phyloP scores from a whole-genome alignment of 1,284 basidiomycete genomes.

The Agaricales sp. region DNA sequence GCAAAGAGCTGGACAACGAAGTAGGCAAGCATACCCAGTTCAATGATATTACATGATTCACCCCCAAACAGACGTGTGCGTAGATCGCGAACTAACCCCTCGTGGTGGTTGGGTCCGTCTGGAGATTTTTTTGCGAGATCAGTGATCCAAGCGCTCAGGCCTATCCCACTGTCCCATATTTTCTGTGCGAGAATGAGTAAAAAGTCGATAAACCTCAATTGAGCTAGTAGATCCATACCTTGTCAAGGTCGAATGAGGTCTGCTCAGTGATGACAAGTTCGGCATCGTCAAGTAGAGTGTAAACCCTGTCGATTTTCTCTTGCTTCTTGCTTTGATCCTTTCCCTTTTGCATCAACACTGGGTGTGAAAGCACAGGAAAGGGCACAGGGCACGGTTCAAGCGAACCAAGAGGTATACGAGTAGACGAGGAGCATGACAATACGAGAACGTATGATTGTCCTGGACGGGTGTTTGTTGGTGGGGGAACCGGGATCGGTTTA shows the following conservation, averaged over 20 bases:
- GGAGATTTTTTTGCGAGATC: conserved; percentile 16
- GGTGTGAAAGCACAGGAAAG: conserved; percentile 57
- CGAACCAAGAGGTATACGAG: conserved; percentile 15
- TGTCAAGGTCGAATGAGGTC: conserved; percentile 83
- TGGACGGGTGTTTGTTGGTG: conserved; percentile 39
- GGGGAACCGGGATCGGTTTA: conserved; percentile 57
- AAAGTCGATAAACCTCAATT: conserved; percentile 5
- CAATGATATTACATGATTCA: conserved; percentile 36
- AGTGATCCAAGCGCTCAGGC: conserved; percentile 66
- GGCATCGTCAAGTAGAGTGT: conserved; percentile 16
- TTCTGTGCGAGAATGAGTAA: conserved; percentile 45
- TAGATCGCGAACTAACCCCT: conserved; percentile 14
- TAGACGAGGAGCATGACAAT: conserved; percentile 29
- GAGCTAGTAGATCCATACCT: conserved; percentile 36
- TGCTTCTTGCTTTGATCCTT: conserved; percentile 41
- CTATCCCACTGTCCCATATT: conserved; percentile 88
- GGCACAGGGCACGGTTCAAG: conserved; percentile 16
- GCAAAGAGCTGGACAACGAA: background rate
- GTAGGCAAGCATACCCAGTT: conserved; percentile 50
- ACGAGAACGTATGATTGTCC: conserved; percentile 58
- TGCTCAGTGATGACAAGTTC: conserved; percentile 59
- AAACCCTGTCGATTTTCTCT: conserved; percentile 57
- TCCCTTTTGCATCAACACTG: conserved; percentile 36
- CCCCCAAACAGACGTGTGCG: conserved; percentile 28
- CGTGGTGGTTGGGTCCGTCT: conserved; percentile 6